Base-by-base conservation (phyloP, 768 basidiomycete species). In the Panaeolus papilionaceus region DNA sequence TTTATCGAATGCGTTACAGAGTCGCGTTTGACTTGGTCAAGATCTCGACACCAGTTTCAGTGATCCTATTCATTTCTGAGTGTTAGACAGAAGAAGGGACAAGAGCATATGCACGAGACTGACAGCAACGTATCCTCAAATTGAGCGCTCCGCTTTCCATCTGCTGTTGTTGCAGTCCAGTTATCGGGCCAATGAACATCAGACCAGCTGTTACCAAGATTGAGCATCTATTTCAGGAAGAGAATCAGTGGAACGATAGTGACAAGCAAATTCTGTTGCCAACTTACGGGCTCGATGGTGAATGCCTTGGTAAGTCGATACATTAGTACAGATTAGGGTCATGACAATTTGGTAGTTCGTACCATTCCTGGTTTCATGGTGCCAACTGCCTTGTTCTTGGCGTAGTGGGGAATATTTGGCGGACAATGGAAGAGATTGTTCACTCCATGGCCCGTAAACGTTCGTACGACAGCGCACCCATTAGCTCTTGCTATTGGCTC, bases 51-150 rank as follows among this genome's bases (percentile, higher is more conserved):
- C 96, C 96, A 23, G 88, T 92, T 72, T 96, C 95, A 37, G 96
- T 98, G 73, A 98, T 90, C 64, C 96, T 98, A 74, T 8, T 58
- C 26, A 51, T 12, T 20, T 37, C 66, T 68, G 16, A 11, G 39
- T 14, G 14, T 44, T 44, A 63, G 69, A 61, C 49, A 61, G 26
- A 62, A 67, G 58, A 51, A 23, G 49, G 16, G 64, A 38, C 37
- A 39, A 45, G 2, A 14, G 40, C 14, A 23, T 33, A 63, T 51
- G 45, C 20, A 65, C 16, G 62, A 62, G 44, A 86, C 95, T 73
- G 74, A 96, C 96, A 99, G 78, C 40, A 99, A 81, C 0, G 97
- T 98, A 74, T 99, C 98, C 77, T 99, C 98, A 75, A 98, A 99
- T 75, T 99, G 98, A 1, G 98, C 98, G 68, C 94, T 96, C 66